Evolutionary conservation across 2,329 filamentous ascomycete genomes (phyloP).

Genomic region (Fusarium sp.): DNA sequence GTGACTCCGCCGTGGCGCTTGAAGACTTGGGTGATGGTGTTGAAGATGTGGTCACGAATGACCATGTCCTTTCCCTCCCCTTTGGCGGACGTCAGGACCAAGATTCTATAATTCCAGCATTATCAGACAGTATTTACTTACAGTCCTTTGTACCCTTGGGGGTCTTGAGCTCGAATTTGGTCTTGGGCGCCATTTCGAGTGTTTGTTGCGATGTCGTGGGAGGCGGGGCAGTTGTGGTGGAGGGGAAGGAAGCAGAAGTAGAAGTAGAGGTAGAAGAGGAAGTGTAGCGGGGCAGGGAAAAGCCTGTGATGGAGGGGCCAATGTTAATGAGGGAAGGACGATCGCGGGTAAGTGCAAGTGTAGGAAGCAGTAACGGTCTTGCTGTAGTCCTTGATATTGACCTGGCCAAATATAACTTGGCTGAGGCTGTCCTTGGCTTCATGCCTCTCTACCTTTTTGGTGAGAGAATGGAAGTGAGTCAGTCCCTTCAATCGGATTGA

Average conservation of each 20-base stretch:
- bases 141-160: slow-evolving; percentile 93
- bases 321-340: slow-evolving; percentile 9
- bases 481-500: slow-evolving; percentile 30
- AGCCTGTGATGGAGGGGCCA: slow-evolving; percentile 39
- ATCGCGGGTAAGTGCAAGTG: slow-evolving; percentile 15
- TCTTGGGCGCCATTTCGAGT: slow-evolving; percentile 48
- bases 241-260: slow-evolving; percentile 3
- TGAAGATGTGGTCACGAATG: slow-evolving; percentile 83
- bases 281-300: slow-evolving; percentile 42
- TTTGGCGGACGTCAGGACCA: slow-evolving; percentile 32
- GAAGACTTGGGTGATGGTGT: slow-evolving; percentile 80
- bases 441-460: slow-evolving; percentile 39
- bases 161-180: slow-evolving; percentile 73
- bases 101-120: not conserved
- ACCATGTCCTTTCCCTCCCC: slow-evolving; percentile 81
- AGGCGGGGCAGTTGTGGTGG: slow-evolving; percentile 43
- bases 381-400: slow-evolving; percentile 32
- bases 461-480: slow-evolving; percentile 36
- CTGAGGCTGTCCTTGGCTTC: slow-evolving; percentile 40
- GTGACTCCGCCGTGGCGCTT: slow-evolving; percentile 84
- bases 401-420: slow-evolving; percentile 42
- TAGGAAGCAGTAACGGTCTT: slow-evolving; percentile 17
- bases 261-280: slow-evolving; percentile 26
- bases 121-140: slow-evolving; percentile 45
- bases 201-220: slow-evolving; percentile 30